Percentiles rank a stretch among this genome's conserved stretches.
phyloP scores from a whole-genome alignment of 345 rosid genomes.

The Arabis hirsuta region DNA sequence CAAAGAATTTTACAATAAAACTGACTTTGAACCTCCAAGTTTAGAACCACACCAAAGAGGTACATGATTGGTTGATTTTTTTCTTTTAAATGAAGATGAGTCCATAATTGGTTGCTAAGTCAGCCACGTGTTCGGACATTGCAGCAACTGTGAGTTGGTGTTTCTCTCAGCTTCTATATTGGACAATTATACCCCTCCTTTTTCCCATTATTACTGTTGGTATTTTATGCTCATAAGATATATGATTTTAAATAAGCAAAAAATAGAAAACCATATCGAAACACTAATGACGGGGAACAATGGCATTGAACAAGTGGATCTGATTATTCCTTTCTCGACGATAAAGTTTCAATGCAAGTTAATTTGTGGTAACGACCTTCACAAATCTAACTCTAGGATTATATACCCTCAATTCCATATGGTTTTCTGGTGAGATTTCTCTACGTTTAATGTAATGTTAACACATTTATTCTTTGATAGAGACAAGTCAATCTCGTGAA shows the following conservation, averaged over 20 bases:
- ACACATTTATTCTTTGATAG: conserved; percentile 22
- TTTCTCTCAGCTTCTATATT: conserved; percentile 15
- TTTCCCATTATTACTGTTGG: conserved; percentile 14
- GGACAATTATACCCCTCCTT: conserved; percentile 21
- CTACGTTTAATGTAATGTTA: conserved; percentile 18
- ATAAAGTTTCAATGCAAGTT: not conserved
- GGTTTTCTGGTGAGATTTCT: conserved; percentile 30
- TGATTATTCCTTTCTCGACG: not conserved
- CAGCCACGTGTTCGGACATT: conserved; percentile 42
- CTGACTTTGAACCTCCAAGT: conserved; percentile 13
- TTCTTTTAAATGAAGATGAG: conserved; percentile 24
- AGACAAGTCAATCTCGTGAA: conserved; percentile 14
- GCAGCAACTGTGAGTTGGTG: conserved; percentile 33
- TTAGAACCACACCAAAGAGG: conserved; percentile 41
- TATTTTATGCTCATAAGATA: conserved; percentile 27
- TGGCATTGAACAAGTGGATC: conserved; percentile 38
- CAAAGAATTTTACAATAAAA: not conserved
- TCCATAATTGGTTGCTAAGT: conserved; percentile 34
- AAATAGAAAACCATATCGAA: not conserved
- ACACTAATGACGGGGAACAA: not conserved
- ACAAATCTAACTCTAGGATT: not conserved
- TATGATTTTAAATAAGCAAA: no score
- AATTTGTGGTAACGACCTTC: conserved; percentile 15
- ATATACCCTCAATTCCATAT: not conserved
- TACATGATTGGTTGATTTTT: conserved; percentile 34